phyloP scores from a whole-genome alignment of 148 eudicot species.

The Pouteria glomerata region DNA sequence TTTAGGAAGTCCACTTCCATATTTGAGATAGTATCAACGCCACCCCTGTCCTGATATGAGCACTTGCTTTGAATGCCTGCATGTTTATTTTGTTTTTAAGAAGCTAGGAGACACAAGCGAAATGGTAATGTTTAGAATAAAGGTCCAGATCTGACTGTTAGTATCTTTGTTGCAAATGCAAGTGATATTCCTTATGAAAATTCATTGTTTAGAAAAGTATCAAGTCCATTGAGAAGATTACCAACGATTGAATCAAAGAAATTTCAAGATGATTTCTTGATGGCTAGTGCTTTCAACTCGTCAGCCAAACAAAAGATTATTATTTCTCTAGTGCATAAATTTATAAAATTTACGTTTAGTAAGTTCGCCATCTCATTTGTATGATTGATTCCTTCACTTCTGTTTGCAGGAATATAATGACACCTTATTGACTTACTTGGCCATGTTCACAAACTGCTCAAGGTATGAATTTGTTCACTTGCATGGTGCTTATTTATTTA shows the following conservation, averaged over 20 bases:
- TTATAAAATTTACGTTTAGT: not conserved
- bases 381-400: not conserved
- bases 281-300: slow-evolving; percentile 39
- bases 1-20: not conserved
- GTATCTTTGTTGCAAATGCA: slow-evolving; percentile 20
- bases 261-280: slow-evolving; percentile 90
- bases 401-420: slow-evolving; percentile 86
- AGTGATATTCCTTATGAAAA: slow-evolving; percentile 42
- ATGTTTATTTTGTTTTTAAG: not conserved
- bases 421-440: slow-evolving; percentile 74
- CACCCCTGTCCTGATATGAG: not conserved
- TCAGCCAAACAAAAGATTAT: not conserved
- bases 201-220: slow-evolving; percentile 84
- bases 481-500: not conserved
- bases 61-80: not conserved
- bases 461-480: slow-evolving; percentile 44
- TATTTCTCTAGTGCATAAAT: not conserved
- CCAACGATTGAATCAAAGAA: slow-evolving; percentile 87
- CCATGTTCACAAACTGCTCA: slow-evolving; percentile 88
- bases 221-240: slow-evolving; percentile 88
- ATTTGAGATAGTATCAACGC: not conserved
- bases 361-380: not conserved
- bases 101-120: too few species aligned
- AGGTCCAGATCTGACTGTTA: not conserved
- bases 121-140: not conserved